Evolutionary conservation across 805 yeast species (phyloP).

Genomic region (Wickerhamiella shivajii): DNA sequence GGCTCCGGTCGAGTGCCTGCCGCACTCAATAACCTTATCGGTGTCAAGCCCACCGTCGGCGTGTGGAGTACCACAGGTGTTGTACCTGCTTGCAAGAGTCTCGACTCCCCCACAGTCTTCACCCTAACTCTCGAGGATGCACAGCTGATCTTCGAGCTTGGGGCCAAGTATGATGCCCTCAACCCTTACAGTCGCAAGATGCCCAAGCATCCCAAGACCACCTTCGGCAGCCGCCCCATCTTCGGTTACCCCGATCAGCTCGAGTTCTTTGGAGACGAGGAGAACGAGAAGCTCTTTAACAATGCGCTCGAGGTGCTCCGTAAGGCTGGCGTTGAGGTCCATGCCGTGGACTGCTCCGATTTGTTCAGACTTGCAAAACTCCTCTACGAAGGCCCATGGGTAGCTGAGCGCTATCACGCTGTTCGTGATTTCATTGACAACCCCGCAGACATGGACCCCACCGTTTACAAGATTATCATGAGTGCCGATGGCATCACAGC

Average conservation of each 20-base stretch:
- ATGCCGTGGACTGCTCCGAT: slow-evolving; percentile 56
- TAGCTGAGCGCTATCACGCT: slow-evolving; percentile 84
- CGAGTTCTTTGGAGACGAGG: slow-evolving; percentile 64
- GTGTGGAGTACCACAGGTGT: slow-evolving; percentile 77
- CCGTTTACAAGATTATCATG: slow-evolving; percentile 58
- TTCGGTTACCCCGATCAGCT: slow-evolving; percentile 59
- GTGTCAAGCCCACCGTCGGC: slow-evolving; percentile 87
- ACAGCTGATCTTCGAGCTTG: slow-evolving; percentile 52
- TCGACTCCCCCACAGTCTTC: slow-evolving; percentile 85
- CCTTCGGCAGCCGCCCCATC: slow-evolving; percentile 44
- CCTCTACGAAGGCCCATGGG: slow-evolving; percentile 98
- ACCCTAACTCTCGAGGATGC: slow-evolving; percentile 70
- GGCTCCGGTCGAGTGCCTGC: slow-evolving; percentile 98
- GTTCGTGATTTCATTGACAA: slow-evolving; percentile 57
- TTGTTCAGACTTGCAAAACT: slow-evolving; percentile 71
- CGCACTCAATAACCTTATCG: slow-evolving; percentile 77
- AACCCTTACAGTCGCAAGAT: slow-evolving; percentile 72
- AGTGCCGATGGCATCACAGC: slow-evolving; percentile 71
- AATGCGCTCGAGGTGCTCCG: slow-evolving; percentile 42
- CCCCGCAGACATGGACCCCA: slow-evolving; percentile 68
- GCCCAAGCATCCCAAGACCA: slow-evolving; percentile 49
- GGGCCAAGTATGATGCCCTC: slow-evolving; percentile 56
- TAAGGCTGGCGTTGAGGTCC: slow-evolving; percentile 44
- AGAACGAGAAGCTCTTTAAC: slow-evolving; percentile 56
- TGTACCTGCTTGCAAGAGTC: slow-evolving; percentile 93